Conservation (phyloP, 129 eudicot genomes). For the Tagetes erecta region DNA sequence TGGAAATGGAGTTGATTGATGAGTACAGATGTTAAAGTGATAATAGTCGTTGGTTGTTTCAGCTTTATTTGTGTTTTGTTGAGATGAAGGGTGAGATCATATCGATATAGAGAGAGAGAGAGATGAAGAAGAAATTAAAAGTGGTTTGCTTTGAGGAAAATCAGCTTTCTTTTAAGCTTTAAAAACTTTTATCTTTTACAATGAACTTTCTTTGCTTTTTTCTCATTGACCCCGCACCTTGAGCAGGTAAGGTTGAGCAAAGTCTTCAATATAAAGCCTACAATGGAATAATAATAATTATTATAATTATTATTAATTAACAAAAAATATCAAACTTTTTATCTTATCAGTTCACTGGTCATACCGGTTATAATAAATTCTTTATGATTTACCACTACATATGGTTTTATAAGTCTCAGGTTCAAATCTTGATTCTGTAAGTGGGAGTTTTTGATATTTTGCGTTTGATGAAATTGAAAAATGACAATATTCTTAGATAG, state of each 20-base stretch:
- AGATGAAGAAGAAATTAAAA: constrained; percentile 6
- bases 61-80: constrained; percentile 43
- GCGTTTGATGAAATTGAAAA: too few relatives aligned
- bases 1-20: constrained; percentile 12
- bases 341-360: too few relatives aligned
- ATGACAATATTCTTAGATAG: too few relatives aligned
- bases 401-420: too few relatives aligned
- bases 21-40: constrained; percentile 34
- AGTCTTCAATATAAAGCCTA: constrained; percentile 50
- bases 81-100: constrained; percentile 17
- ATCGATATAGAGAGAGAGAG: too few relatives aligned
- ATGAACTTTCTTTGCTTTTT: constrained; percentile 57
- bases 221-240: constrained; percentile 65
- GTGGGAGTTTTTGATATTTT: too few relatives aligned
- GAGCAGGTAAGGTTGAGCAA: constrained; percentile 74
- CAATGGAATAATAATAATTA: neutral
- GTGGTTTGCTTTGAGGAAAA: constrained; percentile 49
- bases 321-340: too few relatives aligned
- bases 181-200: constrained; percentile 55
- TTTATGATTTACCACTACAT: too few relatives aligned
- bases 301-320: too few relatives aligned
- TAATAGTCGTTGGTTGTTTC: constrained; percentile 36
- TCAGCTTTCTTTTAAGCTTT: constrained; percentile 60
- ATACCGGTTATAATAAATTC: too few relatives aligned
- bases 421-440: too few relatives aligned